Evolutionary conservation across 345 rosid species (phyloP).

Genomic region (Boechera divaricarpa): DNA sequence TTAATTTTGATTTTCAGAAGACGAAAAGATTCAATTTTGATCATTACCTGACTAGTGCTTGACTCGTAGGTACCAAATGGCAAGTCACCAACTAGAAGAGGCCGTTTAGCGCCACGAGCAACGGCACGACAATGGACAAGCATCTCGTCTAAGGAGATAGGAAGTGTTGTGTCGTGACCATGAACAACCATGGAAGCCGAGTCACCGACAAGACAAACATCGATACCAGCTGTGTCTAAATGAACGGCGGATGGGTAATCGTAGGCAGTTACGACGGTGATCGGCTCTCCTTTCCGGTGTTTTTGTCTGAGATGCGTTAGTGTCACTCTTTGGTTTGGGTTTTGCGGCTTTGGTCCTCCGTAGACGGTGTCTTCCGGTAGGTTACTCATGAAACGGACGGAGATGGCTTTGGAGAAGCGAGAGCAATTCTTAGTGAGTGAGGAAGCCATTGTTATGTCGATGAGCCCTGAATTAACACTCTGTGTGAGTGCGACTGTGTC

Average conservation of each 20-base stretch:
- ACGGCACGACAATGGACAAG: slow-evolving; percentile 3
- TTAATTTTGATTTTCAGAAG: not conserved
- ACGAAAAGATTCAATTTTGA: not conserved
- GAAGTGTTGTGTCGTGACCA: not conserved
- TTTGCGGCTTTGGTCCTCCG: slow-evolving; percentile 5
- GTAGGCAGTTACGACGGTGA: not conserved
- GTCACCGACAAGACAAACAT: slow-evolving; percentile 4
- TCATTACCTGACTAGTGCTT: not conserved
- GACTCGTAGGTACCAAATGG: slow-evolving; percentile 1
- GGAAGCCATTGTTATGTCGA: not conserved
- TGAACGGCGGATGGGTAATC: slow-evolving; percentile 6
- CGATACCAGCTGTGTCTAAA: not conserved
- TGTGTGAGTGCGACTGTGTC: not conserved
- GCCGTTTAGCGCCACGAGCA: not conserved
- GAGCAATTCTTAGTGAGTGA: not conserved
- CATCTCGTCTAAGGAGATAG: slow-evolving; percentile 6
- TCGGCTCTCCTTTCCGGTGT: not conserved
- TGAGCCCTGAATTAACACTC: not conserved
- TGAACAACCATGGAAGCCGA: not conserved
- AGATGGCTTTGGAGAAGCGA: not conserved
- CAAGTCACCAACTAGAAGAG: not conserved
- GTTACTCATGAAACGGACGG: not conserved
- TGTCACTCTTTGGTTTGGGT: slow-evolving; percentile 5
- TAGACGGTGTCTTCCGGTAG: not conserved
- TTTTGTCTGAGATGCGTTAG: not conserved